These are phyloP conservation scores for Tricholoma matsutake DNA, from an alignment of 768 basidiomycete species.

Conservation along the genomic window DNA sequence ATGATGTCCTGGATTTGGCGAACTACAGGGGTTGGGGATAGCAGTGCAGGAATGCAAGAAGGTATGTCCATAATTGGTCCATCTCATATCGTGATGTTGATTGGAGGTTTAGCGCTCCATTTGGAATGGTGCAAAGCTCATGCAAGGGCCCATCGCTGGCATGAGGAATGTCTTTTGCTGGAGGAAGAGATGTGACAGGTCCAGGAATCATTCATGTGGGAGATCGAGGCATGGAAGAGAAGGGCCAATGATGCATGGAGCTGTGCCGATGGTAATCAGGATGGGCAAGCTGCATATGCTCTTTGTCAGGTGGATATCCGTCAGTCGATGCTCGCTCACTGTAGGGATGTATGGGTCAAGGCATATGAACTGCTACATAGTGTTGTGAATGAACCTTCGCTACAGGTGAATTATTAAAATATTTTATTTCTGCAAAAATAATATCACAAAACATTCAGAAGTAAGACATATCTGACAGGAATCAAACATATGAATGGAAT, in stretches of 20 bases:
- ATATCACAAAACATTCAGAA: too few relatives aligned
- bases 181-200: constrained; percentile 7
- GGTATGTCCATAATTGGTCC: not conserved
- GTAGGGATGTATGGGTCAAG: not conserved
- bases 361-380: not conserved
- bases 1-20: too few relatives aligned
- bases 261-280: not conserved
- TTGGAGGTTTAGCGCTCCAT: not conserved
- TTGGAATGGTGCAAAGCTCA: too few relatives aligned
- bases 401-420: not conserved
- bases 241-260: too few relatives aligned
- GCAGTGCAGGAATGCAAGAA: not conserved
- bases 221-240: not conserved
- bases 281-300: not conserved
- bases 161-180: constrained; percentile 5
- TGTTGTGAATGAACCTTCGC: not conserved
- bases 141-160: constrained; percentile 5
- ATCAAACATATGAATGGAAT: not conserved
- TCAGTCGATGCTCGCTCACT: not conserved
- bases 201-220: constrained; percentile 1
- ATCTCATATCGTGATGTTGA: not conserved
- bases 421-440: too few relatives aligned
- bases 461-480: too few relatives aligned
- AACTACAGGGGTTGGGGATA: too few relatives aligned
- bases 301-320: not conserved